phyloP scores from a whole-genome alignment of 352 stramenopile genomes.

The Globisporangium irregulare region DNA sequence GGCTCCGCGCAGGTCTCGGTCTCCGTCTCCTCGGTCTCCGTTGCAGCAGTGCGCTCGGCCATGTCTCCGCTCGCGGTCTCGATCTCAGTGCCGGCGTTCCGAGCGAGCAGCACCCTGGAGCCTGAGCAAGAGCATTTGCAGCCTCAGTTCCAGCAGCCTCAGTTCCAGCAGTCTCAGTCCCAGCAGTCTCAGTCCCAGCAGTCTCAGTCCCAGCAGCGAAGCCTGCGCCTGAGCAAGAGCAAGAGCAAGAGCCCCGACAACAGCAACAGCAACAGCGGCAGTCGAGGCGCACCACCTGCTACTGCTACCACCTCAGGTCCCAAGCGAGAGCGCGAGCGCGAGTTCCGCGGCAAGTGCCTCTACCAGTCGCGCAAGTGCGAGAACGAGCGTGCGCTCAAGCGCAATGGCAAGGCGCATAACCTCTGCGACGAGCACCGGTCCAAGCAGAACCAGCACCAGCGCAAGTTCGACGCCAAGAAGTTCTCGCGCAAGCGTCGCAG shows the following conservation, averaged over 20 bases:
- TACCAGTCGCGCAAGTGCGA: conserved; percentile 82
- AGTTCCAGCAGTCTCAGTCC: background rate
- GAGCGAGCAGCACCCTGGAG: background rate
- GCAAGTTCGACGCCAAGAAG: conserved; percentile 83
- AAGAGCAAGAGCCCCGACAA: background rate
- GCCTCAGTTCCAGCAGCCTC: background rate
- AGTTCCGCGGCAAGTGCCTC: conserved; percentile 62
- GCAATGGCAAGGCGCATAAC: conserved; percentile 77
- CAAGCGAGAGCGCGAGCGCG: conserved; percentile 9
- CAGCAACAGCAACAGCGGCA: background rate
- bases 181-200: background rate
- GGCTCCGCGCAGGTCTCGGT: background rate
- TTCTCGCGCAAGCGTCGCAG: conserved; percentile 48
- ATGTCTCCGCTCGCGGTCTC: conserved; percentile 17
- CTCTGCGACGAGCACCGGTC: conserved; percentile 70
- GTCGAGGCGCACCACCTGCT: background rate
- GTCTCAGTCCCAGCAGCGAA: background rate
- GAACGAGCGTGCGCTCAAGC: conserved; percentile 76
- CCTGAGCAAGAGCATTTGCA: background rate
- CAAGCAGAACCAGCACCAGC: conserved; percentile 82
- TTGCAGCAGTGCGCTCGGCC: background rate
- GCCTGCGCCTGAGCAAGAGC: background rate
- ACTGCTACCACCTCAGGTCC: background rate
- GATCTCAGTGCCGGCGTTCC: conserved; percentile 9
- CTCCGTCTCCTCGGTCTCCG: background rate